Percentiles rank a stretch among this genome's conserved stretches.
Evolutionary conservation across 2,329 filamentous ascomycete species (phyloP).

Genomic region (Chaetomiaceae sp.): DNA sequence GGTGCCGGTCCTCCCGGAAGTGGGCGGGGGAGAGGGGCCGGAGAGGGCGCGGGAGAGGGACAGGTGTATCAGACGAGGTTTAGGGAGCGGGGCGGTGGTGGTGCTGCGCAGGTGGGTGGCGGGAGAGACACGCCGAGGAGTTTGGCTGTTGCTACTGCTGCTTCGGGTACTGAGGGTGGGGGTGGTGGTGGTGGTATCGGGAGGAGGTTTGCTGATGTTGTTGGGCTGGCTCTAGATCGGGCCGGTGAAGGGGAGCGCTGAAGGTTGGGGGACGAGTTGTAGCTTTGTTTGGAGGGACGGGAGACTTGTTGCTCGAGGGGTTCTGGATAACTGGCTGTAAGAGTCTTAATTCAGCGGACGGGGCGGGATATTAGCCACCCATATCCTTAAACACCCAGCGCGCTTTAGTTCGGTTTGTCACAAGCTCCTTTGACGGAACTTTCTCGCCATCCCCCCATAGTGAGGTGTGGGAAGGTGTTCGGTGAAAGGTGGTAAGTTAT

Average conservation of each 20-base stretch:
- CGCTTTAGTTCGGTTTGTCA: too few relatives aligned
- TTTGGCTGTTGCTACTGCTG: not conserved
- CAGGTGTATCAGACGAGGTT: constrained; percentile 10
- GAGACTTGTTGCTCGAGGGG: not conserved
- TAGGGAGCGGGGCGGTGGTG: constrained; percentile 1
- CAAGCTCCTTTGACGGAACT: too few relatives aligned
- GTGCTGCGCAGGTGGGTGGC: not conserved
- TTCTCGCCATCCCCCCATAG: too few relatives aligned
- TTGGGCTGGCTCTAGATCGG: constrained; percentile 13
- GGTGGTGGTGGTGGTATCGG: too few relatives aligned
- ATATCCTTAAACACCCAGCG: too few relatives aligned
- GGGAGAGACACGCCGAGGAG: not conserved
- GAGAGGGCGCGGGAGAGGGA: not conserved
- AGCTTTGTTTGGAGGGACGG: too few relatives aligned
- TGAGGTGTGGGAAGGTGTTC: too few relatives aligned
- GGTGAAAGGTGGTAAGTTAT: too few relatives aligned
- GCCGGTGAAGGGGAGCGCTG: not conserved
- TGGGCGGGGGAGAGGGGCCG: constrained; percentile 26
- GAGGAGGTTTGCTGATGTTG: constrained; percentile 19
- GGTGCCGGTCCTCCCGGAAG: constrained; percentile 28
- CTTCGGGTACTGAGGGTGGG: not conserved
- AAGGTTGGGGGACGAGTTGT: not conserved
- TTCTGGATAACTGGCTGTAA: not conserved
- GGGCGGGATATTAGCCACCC: too few relatives aligned
- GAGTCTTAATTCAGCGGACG: not conserved